Conservation (phyloP, 768 basidiomycete genomes). For the Calocybe gangraenosa region DNA sequence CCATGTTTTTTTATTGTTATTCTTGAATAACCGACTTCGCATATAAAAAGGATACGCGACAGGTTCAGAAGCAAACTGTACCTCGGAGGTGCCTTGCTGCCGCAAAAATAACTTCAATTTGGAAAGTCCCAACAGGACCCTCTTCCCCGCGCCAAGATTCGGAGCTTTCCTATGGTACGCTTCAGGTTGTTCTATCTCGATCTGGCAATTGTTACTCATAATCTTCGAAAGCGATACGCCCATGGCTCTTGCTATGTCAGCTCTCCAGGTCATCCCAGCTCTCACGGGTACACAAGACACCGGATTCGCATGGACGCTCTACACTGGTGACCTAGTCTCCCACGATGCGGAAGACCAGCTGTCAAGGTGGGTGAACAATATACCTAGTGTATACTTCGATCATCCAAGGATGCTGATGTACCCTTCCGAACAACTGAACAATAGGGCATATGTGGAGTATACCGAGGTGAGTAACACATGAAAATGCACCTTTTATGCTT, state of each 20-base stretch:
- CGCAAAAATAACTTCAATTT: conserved; percentile 48
- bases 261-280: conserved; percentile 62
- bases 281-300: conserved; percentile 56
- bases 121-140: conserved; percentile 42
- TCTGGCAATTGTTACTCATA: too few relatives aligned
- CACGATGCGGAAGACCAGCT: conserved; percentile 67
- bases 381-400: not conserved
- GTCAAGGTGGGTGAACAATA: conserved; percentile 39
- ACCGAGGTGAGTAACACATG: conserved; percentile 44
- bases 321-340: conserved; percentile 71
- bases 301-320: conserved; percentile 64
- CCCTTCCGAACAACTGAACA: too few relatives aligned
- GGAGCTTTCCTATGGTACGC: conserved; percentile 58
- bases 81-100: conserved; percentile 57
- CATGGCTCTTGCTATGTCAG: conserved; percentile 53
- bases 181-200: too few relatives aligned
- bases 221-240: conserved; percentile 53
- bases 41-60: conserved; percentile 59
- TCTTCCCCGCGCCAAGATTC: conserved; percentile 63
- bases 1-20: not conserved
- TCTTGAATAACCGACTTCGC: not conserved
- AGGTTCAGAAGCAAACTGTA: conserved; percentile 71
- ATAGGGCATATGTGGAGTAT: conserved; percentile 56
- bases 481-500: too few relatives aligned
- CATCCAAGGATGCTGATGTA: not conserved